Conservation (phyloP, 1,284 basidiomycete genomes). For the Trametes pubescens region DNA sequence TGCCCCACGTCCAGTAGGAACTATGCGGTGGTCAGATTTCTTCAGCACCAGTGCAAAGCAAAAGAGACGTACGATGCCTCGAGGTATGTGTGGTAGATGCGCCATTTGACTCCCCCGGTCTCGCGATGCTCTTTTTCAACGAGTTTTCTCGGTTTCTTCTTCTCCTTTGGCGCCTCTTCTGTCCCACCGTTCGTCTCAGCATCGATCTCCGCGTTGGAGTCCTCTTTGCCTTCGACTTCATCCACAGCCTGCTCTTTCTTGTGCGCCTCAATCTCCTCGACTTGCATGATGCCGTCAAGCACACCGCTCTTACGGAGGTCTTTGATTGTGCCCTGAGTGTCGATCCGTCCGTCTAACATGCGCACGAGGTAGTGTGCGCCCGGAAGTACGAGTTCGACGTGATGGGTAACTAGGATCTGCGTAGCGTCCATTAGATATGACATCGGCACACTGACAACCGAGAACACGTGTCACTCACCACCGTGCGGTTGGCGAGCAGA, state of each 20-base stretch:
- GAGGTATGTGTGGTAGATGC: constrained; percentile 82
- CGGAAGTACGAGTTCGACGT: constrained; percentile 77
- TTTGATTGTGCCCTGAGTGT: constrained; percentile 69
- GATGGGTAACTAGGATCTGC: constrained; percentile 76
- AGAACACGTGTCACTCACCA: constrained; percentile 51
- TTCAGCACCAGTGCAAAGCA: neutral
- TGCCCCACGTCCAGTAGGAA: constrained; percentile 71
- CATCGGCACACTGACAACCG: neutral
- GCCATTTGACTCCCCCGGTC: constrained; percentile 80
- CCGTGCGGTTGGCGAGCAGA: constrained; percentile 70
- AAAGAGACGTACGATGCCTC: constrained; percentile 60
- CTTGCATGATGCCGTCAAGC: constrained; percentile 65
- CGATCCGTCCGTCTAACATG: constrained; percentile 78
- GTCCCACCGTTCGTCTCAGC: constrained; percentile 39
- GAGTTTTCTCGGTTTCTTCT: constrained; percentile 69
- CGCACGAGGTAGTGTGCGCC: constrained; percentile 73
- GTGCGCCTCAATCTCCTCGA: constrained; percentile 46
- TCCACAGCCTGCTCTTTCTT: constrained; percentile 47
- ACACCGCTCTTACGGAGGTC: constrained; percentile 66
- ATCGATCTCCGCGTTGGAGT: constrained; percentile 40
- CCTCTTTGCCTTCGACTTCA: constrained; percentile 46
- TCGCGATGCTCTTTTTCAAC: constrained; percentile 78
- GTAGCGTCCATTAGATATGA: neutral
- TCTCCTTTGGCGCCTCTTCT: constrained; percentile 36
- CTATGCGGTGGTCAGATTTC: constrained; percentile 42